Conservation (phyloP, 2,329 filamentous ascomycete genomes). For the Polychaeton citri region DNA sequence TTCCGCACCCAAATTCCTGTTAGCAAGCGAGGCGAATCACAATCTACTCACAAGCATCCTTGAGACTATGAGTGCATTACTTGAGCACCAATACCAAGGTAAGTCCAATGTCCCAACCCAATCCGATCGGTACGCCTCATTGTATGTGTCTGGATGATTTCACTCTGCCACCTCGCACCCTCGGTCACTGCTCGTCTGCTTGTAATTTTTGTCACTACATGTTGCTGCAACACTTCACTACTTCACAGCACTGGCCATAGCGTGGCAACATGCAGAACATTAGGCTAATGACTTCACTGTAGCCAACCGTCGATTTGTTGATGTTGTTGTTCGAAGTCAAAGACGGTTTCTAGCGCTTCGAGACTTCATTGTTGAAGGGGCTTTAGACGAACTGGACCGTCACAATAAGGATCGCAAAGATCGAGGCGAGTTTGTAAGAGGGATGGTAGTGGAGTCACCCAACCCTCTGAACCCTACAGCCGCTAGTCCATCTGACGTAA, state of each 20-base stretch:
- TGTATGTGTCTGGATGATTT: too few species aligned
- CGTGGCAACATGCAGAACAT: constrained; percentile 10
- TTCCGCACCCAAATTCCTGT: constrained; percentile 81
- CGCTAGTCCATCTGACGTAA: constrained; percentile 57
- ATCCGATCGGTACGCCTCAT: constrained; percentile 1
- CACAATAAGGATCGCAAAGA: constrained; percentile 56
- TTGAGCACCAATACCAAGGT: constrained; percentile 58
- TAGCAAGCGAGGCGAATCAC: constrained; percentile 88
- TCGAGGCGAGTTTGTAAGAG: constrained; percentile 25
- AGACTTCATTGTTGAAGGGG: constrained; percentile 81
- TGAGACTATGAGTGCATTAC: constrained; percentile 76
- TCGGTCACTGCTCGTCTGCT: too few species aligned
- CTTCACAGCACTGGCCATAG: constrained; percentile 2
- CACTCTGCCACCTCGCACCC: too few species aligned
- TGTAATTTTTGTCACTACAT: constrained; percentile 1
- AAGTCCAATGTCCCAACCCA: constrained; percentile 4
- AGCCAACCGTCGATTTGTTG: constrained; percentile 74
- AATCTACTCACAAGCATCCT: constrained; percentile 65
- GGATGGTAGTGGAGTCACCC: constrained; percentile 22
- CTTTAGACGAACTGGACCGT: constrained; percentile 79
- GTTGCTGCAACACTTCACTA: constrained; percentile 2
- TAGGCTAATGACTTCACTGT: constrained; percentile 9
- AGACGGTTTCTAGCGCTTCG: constrained; percentile 76
- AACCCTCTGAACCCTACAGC: constrained; percentile 40
- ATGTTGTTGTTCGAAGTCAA: constrained; percentile 63